Evolutionary conservation across 2,329 filamentous ascomycete species (phyloP), one percentile per base, ranked within the genome.

Genomic region (Huntiella decipiens): DNA sequence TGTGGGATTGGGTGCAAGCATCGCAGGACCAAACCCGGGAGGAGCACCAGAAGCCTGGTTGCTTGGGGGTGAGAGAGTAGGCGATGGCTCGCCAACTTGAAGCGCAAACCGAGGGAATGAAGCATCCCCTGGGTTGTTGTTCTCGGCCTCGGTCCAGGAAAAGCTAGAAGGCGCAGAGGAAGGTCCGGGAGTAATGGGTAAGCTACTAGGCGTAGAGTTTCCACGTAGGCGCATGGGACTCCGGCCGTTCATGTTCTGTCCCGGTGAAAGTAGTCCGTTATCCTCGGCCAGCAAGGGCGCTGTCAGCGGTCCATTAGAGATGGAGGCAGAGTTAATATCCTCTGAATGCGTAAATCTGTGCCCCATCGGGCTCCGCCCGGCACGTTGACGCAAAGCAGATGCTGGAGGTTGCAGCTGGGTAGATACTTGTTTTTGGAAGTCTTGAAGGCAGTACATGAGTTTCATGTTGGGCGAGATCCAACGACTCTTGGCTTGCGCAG

Each of bases 391-490:
- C 55, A 70, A 57, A 53, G 71, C 60, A 51, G 70, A 64, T 22
- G 60, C 62, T 12, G 63, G 59, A 1, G 62, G 55, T 3, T 61
- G 50, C 52, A 63, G 70, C 58, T 65, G 73, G 55, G 66, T 70
- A 1, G 67, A 61, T 3, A 79, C 58, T 42, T 77, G 66, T 55
- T 79, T 79, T 53, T 79, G 75, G 57, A 87, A 88, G 56, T 88
- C 82, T 58, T 87, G 82, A 41, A 92, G 65, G 53, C 84, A 86
- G 67, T 91, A 91, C 70, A 92, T 86, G 53, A 92, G 67, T 53
- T 83, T 83, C 84, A 92, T 92, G 60, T 92, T 92, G 0, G 83
- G 83, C 49, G 83, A 86, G 54, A 92, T 88, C 83, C 84, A 92
- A 56, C 71, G 76, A 60, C 83, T 91, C 62, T 81, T 81, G 45